Evolutionary conservation across 2,329 filamentous ascomycete genomes (phyloP).

Genomic region (Leptographium flavum): DNA sequence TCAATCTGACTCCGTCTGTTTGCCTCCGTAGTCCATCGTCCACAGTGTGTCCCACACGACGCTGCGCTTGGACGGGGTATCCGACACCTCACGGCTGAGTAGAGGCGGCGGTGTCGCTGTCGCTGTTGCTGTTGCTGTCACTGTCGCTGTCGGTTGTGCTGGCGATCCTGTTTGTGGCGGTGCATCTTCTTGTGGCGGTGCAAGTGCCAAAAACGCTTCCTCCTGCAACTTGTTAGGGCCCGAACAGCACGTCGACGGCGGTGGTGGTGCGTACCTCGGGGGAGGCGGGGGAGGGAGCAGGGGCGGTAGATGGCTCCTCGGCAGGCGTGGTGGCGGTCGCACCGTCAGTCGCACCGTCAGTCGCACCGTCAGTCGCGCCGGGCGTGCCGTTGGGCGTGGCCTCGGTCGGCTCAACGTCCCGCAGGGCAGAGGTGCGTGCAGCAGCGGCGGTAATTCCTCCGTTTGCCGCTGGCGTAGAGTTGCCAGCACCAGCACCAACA

Average conservation of each 20-base stretch:
- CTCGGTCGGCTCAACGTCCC: too few species aligned
- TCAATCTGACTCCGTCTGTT: background rate
- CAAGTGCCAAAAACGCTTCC: too few species aligned
- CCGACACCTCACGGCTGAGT: constrained; percentile 22
- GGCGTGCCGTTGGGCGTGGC: too few species aligned
- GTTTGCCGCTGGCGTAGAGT: too few species aligned
- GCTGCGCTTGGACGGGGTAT: constrained; percentile 33
- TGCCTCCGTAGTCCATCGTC: constrained; percentile 42
- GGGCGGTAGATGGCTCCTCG: background rate
- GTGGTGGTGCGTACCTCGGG: constrained; percentile 36
- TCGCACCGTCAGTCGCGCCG: too few species aligned
- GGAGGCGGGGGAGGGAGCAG: background rate
- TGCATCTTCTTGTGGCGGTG: background rate
- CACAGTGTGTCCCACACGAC: constrained; percentile 49
- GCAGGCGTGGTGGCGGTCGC: background rate
- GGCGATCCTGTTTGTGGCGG: background rate
- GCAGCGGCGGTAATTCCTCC: too few species aligned
- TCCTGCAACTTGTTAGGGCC: constrained; percentile 21
- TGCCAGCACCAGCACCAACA: constrained; percentile 26
- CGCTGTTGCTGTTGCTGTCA: background rate
- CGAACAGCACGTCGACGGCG: constrained; percentile 33
- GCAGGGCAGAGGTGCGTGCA: too few species aligned
- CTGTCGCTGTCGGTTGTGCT: background rate
- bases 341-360: too few species aligned
- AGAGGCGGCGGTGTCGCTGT: background rate